These are phyloP conservation scores for Zea luxurians DNA, from an alignment of 176 grass and related monocot genomes.

Conservation along the genomic window DNA sequence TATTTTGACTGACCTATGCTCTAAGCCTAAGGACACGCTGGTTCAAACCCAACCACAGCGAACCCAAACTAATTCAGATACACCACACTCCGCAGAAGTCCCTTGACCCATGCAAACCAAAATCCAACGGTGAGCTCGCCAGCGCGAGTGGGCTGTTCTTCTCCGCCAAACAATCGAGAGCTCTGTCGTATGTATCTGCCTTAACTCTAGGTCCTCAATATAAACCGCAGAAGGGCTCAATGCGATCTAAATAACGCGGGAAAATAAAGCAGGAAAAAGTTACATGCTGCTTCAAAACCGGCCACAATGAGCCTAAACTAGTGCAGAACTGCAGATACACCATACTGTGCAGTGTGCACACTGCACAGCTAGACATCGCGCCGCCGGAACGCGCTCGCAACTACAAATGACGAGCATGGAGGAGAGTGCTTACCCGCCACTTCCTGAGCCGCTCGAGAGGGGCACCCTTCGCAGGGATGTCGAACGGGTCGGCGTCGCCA, in stretches of 20 bases:
- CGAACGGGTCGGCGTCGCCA: slow-evolving; percentile 36
- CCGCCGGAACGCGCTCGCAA: neutral
- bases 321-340: neutral
- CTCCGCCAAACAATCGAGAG: neutral
- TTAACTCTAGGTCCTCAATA: too few species aligned
- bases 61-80: neutral
- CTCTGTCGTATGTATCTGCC: neutral
- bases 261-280: neutral
- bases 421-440: slow-evolving; percentile 55
- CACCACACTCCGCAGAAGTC: neutral
- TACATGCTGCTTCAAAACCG: neutral
- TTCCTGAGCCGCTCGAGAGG: slow-evolving; percentile 60
- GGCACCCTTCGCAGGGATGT: slow-evolving; percentile 64
- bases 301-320: neutral
- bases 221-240: too few species aligned
- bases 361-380: neutral
- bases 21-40: neutral
- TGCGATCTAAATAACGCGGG: too few species aligned
- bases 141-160: neutral
- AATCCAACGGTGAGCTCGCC: neutral
- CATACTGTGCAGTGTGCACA: neutral
- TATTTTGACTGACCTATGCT: neutral
- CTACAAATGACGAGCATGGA: neutral
- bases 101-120: neutral
- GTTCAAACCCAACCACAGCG: neutral